Percentiles rank a stretch among this genome's conserved stretches.
phyloP scores from a whole-genome alignment of 495 filamentous ascomycete genomes.

The Bacidia gigantensis region DNA sequence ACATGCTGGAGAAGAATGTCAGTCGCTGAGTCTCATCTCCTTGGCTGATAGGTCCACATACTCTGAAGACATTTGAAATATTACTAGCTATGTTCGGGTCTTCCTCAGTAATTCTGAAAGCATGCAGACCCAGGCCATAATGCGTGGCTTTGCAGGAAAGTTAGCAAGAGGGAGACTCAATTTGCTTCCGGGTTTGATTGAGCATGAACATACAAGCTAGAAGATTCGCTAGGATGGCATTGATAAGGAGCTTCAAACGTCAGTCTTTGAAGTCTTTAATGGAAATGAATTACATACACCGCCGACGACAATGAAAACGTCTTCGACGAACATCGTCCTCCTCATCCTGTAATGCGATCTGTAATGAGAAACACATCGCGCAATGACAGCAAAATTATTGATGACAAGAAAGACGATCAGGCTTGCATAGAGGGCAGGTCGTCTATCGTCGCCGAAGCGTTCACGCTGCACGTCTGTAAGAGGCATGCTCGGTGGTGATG shows the following conservation, averaged over 20 bases:
- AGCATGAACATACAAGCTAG: not conserved
- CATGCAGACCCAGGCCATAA: slow-evolving; percentile 23
- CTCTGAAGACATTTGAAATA: not conserved
- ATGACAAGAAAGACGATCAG: not conserved
- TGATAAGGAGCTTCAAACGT: not conserved
- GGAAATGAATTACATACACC: not conserved
- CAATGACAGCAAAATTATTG: not conserved
- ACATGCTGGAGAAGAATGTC: not conserved
- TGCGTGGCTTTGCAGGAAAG: slow-evolving; percentile 21
- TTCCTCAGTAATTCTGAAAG: slow-evolving; percentile 14
- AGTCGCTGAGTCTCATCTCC: not conserved
- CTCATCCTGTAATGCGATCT: not conserved
- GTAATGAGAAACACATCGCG: not conserved
- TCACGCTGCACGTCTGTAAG: not conserved
- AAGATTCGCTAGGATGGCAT: not conserved
- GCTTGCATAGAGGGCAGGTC: not conserved
- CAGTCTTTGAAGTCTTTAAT: not conserved
- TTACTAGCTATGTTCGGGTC: slow-evolving; percentile 9
- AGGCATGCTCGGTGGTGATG: not conserved
- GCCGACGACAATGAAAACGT: not conserved
- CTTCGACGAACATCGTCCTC: not conserved
- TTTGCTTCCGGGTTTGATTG: no score
- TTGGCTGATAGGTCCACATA: not conserved
- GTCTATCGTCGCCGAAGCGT: not conserved
- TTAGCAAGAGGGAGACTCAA: no score